Evolutionary conservation across 345 rosid species (phyloP), one percentile per base, ranked within the genome.

Genomic region (Brassica juncea): DNA sequence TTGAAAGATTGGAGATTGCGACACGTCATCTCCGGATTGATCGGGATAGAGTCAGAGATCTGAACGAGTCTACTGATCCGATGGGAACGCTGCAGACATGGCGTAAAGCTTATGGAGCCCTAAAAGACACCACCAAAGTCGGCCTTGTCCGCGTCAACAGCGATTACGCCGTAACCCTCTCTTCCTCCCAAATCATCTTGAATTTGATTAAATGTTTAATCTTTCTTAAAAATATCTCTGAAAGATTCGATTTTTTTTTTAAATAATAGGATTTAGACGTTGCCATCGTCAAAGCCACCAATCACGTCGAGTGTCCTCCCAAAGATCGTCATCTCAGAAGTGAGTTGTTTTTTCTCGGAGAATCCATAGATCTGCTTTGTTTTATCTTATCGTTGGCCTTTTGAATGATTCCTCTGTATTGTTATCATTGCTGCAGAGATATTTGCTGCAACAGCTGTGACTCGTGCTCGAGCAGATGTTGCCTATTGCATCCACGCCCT

Each of bases 81-180:
- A 93, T 96, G 99, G 98, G 91, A 60, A 92, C 99, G 76, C 92
- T 96, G 28, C 98, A 93, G 87, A 87, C 97, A 15, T 96, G 97
- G 97, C 87, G 98, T 66, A 92, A 86, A 80, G 98, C 98, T 59
- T 96, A 91, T 47, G 99, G 98, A 54, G 99, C 98, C 71, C 84
- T 96, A 86, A 96, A 96, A 77, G 98, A 96, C 73, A 59, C 89
- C 88, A 96, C 99, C 84, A 96, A 96, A 93, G 98, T 96, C 88
- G 99, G 99, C 42, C 93, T 96, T 67, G 98, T 97, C 78, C 99
- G 95, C 66, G 98, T 96, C 84, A 96, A 96, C 86, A 92, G 97
- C 85, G 98, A 93, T 78, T 96, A 83, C 70, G 97, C 99, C 85
- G 99, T 95, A 83, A 83, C 58, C 14, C 47, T 10, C 47, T 39